These are phyloP conservation scores for Helicocarpus griseus DNA, from an alignment of 2,329 filamentous ascomycete species.

Conservation along the genomic window DNA sequence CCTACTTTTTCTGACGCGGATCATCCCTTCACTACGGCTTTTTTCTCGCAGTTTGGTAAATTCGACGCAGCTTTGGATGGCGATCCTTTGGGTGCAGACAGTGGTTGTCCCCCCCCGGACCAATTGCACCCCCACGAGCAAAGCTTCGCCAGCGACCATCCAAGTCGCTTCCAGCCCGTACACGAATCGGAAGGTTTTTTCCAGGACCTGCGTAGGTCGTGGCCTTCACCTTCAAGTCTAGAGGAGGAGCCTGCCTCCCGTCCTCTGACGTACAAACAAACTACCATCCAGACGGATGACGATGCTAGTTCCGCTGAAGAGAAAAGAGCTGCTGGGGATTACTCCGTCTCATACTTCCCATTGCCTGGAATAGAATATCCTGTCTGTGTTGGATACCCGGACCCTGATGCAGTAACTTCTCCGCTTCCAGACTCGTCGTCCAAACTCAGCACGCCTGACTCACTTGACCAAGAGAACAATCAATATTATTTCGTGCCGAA, in stretches of 20 bases:
- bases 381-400: not conserved
- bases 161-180: not conserved
- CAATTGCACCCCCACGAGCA: not conserved
- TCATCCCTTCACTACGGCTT: not conserved
- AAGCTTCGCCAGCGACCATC: not conserved
- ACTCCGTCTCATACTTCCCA: not conserved
- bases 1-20: not conserved
- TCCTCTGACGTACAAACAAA: not conserved
- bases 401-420: not conserved
- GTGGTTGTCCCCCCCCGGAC: not conserved
- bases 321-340: not conserved
- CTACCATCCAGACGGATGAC: not conserved
- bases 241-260: not conserved
- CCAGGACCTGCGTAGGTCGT: not conserved
- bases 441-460: not conserved
- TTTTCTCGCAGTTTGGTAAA: not conserved
- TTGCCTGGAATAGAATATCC: not conserved
- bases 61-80: not conserved
- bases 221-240: not conserved
- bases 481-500: not conserved
- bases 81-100: not conserved
- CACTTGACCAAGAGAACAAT: not conserved
- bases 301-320: not conserved
- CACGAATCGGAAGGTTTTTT: not conserved
- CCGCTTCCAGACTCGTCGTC: not conserved